A percentile compares a stretch with the other conserved stretches of the same genome.
phyloP scores from a whole-genome alignment of 1,284 basidiomycete species.

The Puccinia coronata region DNA sequence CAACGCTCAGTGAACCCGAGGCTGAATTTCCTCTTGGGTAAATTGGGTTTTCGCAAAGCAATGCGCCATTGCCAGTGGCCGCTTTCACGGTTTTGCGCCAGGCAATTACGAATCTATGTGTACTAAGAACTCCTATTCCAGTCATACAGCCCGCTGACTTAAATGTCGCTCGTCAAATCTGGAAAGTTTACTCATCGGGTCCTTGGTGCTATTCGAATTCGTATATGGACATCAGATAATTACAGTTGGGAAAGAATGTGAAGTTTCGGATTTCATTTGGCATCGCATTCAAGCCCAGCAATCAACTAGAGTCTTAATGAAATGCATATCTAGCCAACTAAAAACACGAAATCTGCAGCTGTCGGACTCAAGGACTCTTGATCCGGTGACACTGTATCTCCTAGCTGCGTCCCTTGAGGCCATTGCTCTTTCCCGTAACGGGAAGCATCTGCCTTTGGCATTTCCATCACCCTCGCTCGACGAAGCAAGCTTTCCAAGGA shows the following conservation, averaged over 20 bases:
- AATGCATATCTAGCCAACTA: not conserved
- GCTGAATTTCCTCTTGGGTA: constrained; percentile 17
- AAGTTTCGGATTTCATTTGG: not conserved
- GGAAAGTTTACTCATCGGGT: constrained; percentile 9
- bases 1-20: not conserved
- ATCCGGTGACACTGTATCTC: constrained; percentile 9
- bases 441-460: too few relatives aligned
- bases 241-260: constrained; percentile 1
- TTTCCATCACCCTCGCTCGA: too few relatives aligned
- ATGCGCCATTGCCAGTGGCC: not conserved
- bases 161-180: constrained; percentile 18
- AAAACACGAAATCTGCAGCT: not conserved
- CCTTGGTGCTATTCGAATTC: not conserved
- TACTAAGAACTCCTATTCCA: not conserved
- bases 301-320: not conserved
- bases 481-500: too few relatives aligned
- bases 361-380: not conserved
- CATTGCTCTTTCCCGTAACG: not conserved
- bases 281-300: not conserved
- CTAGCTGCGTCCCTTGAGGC: not conserved
- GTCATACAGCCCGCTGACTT: not conserved
- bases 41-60: not conserved
- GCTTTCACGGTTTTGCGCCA: constrained; percentile 3
- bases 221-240: not conserved
- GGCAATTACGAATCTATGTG: not conserved